Evolutionary conservation across 73 alveolate genomes (phyloP).

Genomic region (Tetrahymena malaccensis): DNA sequence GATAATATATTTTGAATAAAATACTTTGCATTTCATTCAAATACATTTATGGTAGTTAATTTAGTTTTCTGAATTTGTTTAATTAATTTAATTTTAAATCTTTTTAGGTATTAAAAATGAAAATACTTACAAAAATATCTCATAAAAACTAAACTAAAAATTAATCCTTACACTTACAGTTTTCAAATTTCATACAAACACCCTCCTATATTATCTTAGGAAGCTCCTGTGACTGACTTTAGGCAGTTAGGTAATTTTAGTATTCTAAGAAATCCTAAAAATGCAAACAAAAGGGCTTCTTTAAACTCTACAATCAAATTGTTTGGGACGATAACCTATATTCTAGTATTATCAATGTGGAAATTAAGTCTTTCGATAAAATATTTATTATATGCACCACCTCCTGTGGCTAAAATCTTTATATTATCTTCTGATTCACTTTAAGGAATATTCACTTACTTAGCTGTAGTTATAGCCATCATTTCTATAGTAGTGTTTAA

Average conservation of each 20-base stretch:
- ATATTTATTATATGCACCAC: slow-evolving; percentile 29
- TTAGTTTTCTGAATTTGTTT: too few species aligned
- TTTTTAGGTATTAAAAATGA: too few species aligned
- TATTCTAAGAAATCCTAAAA: slow-evolving; percentile 3
- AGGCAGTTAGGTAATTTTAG: background rate
- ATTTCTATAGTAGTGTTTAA: slow-evolving; percentile 6
- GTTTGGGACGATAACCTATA: background rate
- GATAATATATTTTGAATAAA: too few species aligned
- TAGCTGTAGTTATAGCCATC: background rate
- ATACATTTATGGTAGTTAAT: too few species aligned
- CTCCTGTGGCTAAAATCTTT: slow-evolving; percentile 6
- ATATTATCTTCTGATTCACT: background rate
- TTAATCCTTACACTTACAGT: too few species aligned
- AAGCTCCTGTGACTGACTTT: slow-evolving; percentile 30
- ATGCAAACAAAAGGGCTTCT: slow-evolving; percentile 35
- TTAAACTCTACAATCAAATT: slow-evolving; percentile 6
- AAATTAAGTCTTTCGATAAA: slow-evolving; percentile 6
- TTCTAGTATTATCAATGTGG: background rate
- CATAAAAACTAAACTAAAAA: too few species aligned
- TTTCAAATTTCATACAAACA: background rate
- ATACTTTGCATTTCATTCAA: too few species aligned
- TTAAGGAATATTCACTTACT: background rate
- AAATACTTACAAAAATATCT: too few species aligned
- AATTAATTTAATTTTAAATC: too few species aligned
- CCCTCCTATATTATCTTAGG: slow-evolving; percentile 13